Percentiles rank a stretch among this genome's conserved stretches.
Evolutionary conservation across 768 basidiomycete genomes (phyloP).

Genomic region (Sistotremastrum niveocremeum): DNA sequence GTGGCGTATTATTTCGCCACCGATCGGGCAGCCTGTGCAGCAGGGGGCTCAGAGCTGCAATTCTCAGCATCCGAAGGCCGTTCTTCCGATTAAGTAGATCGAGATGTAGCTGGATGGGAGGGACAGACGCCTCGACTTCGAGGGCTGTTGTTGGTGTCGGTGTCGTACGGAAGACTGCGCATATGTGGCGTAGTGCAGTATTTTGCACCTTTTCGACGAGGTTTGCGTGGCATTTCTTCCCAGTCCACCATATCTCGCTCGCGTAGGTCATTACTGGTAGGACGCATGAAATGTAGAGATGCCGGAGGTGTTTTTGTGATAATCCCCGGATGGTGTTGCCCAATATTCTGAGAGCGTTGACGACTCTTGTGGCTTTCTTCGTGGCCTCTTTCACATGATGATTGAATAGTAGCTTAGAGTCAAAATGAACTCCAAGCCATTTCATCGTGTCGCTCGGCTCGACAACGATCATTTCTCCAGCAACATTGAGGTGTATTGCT

Average conservation of each 20-base stretch:
- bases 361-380: constrained; percentile 13
- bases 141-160: constrained; percentile 18
- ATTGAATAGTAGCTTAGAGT: constrained; percentile 20
- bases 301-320: constrained; percentile 15
- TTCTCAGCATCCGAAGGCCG: constrained; percentile 5
- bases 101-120: constrained; percentile 13
- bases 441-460: constrained; percentile 2
- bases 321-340: constrained; percentile 21
- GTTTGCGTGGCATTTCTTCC: constrained; percentile 12
- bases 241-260: constrained; percentile 20
- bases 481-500: background rate
- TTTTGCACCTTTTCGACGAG: constrained; percentile 17
- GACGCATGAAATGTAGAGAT: constrained; percentile 18
- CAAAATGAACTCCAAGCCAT: constrained; percentile 24
- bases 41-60: too few relatives aligned
- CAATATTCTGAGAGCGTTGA: constrained; percentile 18
- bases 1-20: too few relatives aligned
- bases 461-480: background rate
- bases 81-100: background rate
- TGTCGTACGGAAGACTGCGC: constrained; percentile 21
- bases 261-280: constrained; percentile 22
- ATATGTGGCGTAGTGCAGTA: constrained; percentile 17
- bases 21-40: too few relatives aligned
- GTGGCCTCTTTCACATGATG: constrained; percentile 17
- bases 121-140: constrained; percentile 21